A percentile compares a stretch with the other conserved stretches of the same genome.
Conservation (phyloP, 2,329 filamentous ascomycete genomes). For the Alternaria sp. region DNA sequence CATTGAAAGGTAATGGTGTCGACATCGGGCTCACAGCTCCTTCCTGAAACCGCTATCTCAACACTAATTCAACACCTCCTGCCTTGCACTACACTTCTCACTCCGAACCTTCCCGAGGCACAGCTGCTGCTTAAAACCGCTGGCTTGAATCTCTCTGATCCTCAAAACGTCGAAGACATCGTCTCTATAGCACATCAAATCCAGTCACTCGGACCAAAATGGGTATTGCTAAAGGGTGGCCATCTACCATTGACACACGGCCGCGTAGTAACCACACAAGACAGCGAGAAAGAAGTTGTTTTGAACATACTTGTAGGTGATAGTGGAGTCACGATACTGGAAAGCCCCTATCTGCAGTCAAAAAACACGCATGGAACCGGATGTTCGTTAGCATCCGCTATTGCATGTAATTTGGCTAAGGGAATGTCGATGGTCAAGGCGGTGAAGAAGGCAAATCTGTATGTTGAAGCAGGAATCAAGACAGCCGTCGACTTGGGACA, state of each 20-base stretch:
- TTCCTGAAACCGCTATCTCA: slow-evolving; percentile 70
- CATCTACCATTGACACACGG: slow-evolving; percentile 80
- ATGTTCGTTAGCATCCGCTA: slow-evolving; percentile 88
- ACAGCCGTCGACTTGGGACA: slow-evolving; percentile 69
- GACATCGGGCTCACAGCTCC: slow-evolving; percentile 76
- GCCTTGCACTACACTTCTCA: slow-evolving; percentile 72
- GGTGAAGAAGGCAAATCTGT: slow-evolving; percentile 73
- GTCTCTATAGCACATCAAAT: slow-evolving; percentile 73
- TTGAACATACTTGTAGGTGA: slow-evolving; percentile 79
- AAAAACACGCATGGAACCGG: slow-evolving; percentile 93
- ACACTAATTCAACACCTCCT: slow-evolving; percentile 68
- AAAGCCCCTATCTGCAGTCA: slow-evolving; percentile 75
- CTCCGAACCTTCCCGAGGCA: slow-evolving; percentile 81
- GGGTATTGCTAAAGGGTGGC: slow-evolving; percentile 89
- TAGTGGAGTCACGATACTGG: slow-evolving; percentile 66
- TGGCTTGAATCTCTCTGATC: slow-evolving; percentile 55
- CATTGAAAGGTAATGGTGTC: slow-evolving; percentile 80
- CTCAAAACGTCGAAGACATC: slow-evolving; percentile 70
- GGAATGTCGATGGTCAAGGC: slow-evolving; percentile 66
- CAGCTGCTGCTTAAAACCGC: slow-evolving; percentile 67
- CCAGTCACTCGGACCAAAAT: slow-evolving; percentile 74
- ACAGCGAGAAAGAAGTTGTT: slow-evolving; percentile 70
- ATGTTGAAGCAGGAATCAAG: slow-evolving; percentile 75
- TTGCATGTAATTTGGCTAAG: slow-evolving; percentile 74
- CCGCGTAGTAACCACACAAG: slow-evolving; percentile 64